Evolutionary conservation across 106 monocot genomes (phyloP).

Genomic region (Vanilla planifolia): DNA sequence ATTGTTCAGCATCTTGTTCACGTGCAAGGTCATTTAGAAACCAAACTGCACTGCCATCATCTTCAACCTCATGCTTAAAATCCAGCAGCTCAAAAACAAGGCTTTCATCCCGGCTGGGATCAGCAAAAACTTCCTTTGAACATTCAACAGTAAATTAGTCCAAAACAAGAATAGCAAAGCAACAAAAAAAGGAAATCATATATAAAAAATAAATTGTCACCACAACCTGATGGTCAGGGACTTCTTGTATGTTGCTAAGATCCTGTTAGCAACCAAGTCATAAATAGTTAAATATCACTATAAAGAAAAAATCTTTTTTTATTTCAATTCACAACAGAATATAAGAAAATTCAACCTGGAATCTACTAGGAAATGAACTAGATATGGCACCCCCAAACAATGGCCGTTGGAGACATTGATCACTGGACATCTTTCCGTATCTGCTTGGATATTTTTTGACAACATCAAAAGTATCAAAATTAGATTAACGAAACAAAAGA

Average conservation of each 20-base stretch:
- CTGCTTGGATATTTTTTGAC: background rate
- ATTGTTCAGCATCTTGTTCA: conserved; percentile 67
- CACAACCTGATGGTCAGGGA: conserved; percentile 79
- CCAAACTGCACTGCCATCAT: conserved; percentile 72
- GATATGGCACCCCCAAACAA: conserved; percentile 85
- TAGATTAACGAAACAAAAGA: background rate
- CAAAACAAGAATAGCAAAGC: background rate
- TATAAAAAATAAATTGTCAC: background rate
- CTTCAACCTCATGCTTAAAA: conserved; percentile 68
- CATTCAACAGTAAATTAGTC: background rate
- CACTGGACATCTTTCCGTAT: conserved; percentile 26
- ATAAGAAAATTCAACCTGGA: conserved; percentile 40
- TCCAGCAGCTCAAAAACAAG: conserved; percentile 81
- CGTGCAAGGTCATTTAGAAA: conserved; percentile 69
- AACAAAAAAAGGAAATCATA: background rate
- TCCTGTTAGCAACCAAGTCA: conserved; percentile 36
- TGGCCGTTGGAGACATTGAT: conserved; percentile 30
- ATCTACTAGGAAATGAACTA: conserved; percentile 59
- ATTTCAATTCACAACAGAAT: background rate
- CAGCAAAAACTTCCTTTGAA: conserved; percentile 69
- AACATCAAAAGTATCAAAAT: background rate
- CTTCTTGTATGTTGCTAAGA: conserved; percentile 66
- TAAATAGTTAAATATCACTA: background rate
- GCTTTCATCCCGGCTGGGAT: conserved; percentile 82
- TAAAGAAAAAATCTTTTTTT: background rate